Evolutionary conservation across 2,329 filamentous ascomycete genomes (phyloP), one percentile per base, ranked within the genome.

Genomic region (Ramularia endophylla): DNA sequence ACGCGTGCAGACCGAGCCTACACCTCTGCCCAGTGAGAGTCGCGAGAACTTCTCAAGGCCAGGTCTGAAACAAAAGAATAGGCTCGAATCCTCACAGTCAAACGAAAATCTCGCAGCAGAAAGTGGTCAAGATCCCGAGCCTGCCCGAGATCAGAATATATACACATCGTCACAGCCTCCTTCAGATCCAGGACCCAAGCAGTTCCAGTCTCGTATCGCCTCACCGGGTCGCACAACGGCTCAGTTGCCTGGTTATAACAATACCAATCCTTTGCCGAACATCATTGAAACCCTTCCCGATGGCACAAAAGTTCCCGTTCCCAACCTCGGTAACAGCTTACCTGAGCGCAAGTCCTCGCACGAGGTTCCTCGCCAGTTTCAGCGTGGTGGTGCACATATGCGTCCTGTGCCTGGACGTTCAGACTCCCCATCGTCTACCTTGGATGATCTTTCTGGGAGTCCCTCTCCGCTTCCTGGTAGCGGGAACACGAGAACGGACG

Each of bases 391-490:
- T 7, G 58, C 60, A 35, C 58, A 61, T 31, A 54, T 52, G 50
- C 54, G 57, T 15, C 57, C 57, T 11, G 56, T 60, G 36, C 60
- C 64, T 29, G 64, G 64, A 11, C 53, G 57, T 32, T 43, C 54
- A 18, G 48, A 44, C 25, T 31, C 49, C 41, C 54, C 67, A 51
- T 65, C 50, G 7, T 55, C 57, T 36, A 77, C 72, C 1, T 68
- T 83, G 15, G 80, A 80, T 50, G 83, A 89, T 20, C 74, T 85
- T 50, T 71, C 75, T 8, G 76, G 76, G 20, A 74, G 76, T 45
- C 78, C 83, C 3, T 79, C 85, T n/a, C 71, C 79, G 19, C 65
- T 90, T 2, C 81, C 84, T 16, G 83, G 83, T 9, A 81, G 80
- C 37, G 59, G 61, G 41, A 78, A 72, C 42, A 81, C 76, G 6